These are phyloP conservation scores for Colletotrichum kahawae DNA, from an alignment of 2,329 filamentous ascomycete genomes.

Conservation along the genomic window DNA sequence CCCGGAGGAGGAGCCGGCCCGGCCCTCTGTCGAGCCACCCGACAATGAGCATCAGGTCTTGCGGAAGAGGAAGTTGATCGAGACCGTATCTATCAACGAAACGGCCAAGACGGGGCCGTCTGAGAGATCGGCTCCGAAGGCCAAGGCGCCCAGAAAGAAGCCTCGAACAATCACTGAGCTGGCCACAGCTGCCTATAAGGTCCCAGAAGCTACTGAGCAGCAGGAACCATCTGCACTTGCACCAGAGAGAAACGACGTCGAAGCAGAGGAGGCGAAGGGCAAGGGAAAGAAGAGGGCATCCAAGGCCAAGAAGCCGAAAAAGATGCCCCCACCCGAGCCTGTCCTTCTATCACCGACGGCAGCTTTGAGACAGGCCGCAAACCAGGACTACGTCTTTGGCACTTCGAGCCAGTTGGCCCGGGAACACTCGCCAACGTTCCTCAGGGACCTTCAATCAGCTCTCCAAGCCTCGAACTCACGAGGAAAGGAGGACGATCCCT, in stretches of 20 bases:
- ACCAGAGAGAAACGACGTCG: conserved; percentile 26
- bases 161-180: conserved; percentile 78
- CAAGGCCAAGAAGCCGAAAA: conserved; percentile 44
- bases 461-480: conserved; percentile 61
- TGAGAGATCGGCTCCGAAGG: conserved; percentile 43
- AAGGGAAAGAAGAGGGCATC: conserved; percentile 35
- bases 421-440: conserved; percentile 72
- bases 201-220: conserved; percentile 39
- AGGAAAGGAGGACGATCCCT: conserved; percentile 41
- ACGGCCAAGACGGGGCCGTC: conserved; percentile 25
- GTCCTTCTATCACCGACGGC: conserved; percentile 71
- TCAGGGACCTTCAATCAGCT: conserved; percentile 67
- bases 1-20: conserved; percentile 25
- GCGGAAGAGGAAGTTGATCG: conserved; percentile 62
- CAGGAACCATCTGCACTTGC: conserved; percentile 28
- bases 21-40: conserved; percentile 8
- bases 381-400: conserved; percentile 83
- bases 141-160: conserved; percentile 69
- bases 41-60: conserved; percentile 39
- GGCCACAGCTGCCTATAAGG: conserved; percentile 73
- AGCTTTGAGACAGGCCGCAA: conserved; percentile 67
- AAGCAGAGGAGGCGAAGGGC: conserved; percentile 35
- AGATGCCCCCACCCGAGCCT: conserved; percentile 42
- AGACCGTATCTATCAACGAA: conserved; percentile 47
- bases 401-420: conserved; percentile 82